phyloP scores from a whole-genome alignment of 2,329 filamentous ascomycete species.

The Diaporthe ilicicola region DNA sequence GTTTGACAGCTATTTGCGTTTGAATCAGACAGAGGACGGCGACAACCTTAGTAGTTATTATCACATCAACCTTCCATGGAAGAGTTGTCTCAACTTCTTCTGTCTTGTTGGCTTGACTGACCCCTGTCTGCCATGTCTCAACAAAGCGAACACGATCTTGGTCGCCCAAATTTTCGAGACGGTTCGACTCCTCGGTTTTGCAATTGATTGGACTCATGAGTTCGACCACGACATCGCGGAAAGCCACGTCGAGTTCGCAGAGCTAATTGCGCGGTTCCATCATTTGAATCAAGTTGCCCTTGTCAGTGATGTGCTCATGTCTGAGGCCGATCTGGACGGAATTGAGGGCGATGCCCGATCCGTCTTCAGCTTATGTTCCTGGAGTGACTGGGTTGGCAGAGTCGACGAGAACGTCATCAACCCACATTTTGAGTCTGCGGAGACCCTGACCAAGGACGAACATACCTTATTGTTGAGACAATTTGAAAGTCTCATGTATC shows the following conservation, averaged over 20 bases:
- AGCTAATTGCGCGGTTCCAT: neutral
- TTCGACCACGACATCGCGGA: fast-evolving
- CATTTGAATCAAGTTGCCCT: neutral
- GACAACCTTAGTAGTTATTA: neutral
- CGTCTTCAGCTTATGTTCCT: neutral
- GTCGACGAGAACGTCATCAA: neutral
- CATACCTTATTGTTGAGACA: neutral
- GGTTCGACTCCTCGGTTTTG: neutral
- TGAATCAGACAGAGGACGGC: neutral
- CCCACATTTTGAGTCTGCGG: neutral
- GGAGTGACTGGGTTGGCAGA: neutral
- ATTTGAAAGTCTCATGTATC: neutral
- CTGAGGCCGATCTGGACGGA: neutral
- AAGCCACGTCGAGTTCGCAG: neutral
- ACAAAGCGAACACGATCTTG: fast-evolving
- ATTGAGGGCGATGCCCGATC: neutral
- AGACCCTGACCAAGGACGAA: neutral
- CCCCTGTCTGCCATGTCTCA: fast-evolving
- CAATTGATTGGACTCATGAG: fast-evolving
- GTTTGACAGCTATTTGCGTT: neutral
- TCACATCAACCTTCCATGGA: neutral
- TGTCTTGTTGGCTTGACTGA: neutral
- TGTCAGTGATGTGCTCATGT: neutral
- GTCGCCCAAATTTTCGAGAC: neutral
- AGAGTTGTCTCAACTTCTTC: fast-evolving